Percentiles rank a stretch among this genome's conserved stretches.
Evolutionary conservation across 371 early-diverging fungal species (phyloP).

Genomic region (Lichtheimia hyalospora): DNA sequence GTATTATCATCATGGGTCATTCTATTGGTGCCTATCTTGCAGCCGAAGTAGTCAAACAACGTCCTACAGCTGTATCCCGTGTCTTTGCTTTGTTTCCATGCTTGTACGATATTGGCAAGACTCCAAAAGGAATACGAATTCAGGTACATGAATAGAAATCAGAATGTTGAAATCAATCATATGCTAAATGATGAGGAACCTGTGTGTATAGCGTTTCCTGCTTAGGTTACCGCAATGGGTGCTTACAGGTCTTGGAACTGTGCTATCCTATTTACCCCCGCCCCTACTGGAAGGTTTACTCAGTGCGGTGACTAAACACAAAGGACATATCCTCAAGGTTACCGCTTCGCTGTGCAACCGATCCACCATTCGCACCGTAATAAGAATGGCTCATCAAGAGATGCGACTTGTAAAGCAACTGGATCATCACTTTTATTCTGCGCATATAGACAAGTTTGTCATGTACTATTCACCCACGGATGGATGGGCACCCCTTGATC

Average conservation of each 20-base stretch:
- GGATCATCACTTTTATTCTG: slow-evolving; percentile 62
- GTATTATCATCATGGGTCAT: slow-evolving; percentile 66
- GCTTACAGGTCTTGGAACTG: slow-evolving; percentile 31
- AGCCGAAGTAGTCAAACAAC: slow-evolving; percentile 56
- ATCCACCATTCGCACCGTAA: slow-evolving; percentile 58
- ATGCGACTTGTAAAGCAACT: slow-evolving; percentile 69
- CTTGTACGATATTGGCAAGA: slow-evolving; percentile 68
- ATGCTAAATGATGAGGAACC: background rate
- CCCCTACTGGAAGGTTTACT: slow-evolving; percentile 27
- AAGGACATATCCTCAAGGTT: slow-evolving; percentile 43
- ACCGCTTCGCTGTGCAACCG: slow-evolving; percentile 65
- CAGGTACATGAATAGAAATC: slow-evolving; percentile 20
- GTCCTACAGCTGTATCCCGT: slow-evolving; percentile 56
- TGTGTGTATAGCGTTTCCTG: slow-evolving; percentile 49
- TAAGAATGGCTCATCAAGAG: slow-evolving; percentile 73
- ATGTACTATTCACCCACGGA: slow-evolving; percentile 81
- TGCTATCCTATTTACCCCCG: slow-evolving; percentile 41
- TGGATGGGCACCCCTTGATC: slow-evolving; percentile 75
- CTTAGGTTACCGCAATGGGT: slow-evolving; percentile 32
- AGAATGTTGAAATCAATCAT: background rate
- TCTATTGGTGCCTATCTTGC: slow-evolving; percentile 69
- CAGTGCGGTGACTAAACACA: slow-evolving; percentile 39
- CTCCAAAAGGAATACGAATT: slow-evolving; percentile 73
- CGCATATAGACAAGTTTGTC: slow-evolving; percentile 64
- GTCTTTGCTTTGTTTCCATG: slow-evolving; percentile 79